phyloP scores from a whole-genome alignment of 2,329 filamentous ascomycete genomes.

The Trichophyton schoenleinii region DNA sequence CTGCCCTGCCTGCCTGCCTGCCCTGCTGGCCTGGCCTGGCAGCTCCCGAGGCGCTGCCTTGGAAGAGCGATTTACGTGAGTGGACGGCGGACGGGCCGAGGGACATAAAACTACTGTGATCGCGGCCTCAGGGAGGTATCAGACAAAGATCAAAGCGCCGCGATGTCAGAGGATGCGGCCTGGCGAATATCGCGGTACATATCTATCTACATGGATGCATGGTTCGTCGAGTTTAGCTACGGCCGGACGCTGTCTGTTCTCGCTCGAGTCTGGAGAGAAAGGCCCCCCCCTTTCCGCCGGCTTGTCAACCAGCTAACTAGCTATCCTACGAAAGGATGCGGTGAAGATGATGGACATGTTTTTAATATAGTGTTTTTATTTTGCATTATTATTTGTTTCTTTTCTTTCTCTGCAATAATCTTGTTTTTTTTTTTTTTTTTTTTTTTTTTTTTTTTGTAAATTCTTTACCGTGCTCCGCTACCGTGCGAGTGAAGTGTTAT shows the following conservation, averaged over 20 bases:
- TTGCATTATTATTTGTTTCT: not conserved
- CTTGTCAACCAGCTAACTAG: no score
- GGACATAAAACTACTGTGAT: not conserved
- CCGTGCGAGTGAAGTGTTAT: not conserved
- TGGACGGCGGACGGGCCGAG: not conserved
- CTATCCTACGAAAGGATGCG: not conserved
- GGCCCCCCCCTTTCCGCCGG: no score
- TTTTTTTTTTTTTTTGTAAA: not conserved
- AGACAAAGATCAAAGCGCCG: not conserved
- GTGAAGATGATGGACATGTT: not conserved
- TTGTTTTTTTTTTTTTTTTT: not conserved
- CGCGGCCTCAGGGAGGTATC: not conserved
- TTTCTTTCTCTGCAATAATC: not conserved
- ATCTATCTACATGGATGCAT: not conserved
- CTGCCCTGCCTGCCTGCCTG: not conserved
- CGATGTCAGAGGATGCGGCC: not conserved
- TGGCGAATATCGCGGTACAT: no score
- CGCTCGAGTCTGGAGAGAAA: no score
- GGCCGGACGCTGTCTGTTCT: not conserved
- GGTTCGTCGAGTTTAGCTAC: not conserved
- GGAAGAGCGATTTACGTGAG: not conserved
- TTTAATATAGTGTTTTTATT: not conserved
- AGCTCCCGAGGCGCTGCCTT: no score
- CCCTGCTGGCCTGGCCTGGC: no score
- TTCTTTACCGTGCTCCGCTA: not conserved